Evolutionary conservation across 805 yeast species (phyloP).

Genomic region (Hanseniaspora guilliermondii): DNA sequence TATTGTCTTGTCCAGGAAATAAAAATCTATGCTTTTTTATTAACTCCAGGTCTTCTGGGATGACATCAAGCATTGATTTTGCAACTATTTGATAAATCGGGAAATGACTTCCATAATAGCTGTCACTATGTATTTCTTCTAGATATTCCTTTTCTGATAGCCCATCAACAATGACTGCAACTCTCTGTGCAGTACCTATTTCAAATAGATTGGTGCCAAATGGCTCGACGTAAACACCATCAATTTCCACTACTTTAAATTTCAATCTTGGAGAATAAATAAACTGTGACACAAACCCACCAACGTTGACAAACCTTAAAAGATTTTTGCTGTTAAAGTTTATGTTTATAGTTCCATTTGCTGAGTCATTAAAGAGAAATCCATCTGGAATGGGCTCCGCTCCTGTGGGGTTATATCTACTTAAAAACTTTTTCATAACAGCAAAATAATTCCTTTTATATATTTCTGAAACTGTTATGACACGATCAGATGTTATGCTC

Average conservation of each 20-base stretch:
- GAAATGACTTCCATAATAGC: constrained; percentile 22
- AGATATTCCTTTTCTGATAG: constrained; percentile 26
- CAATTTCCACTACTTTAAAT: constrained; percentile 61
- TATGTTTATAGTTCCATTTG: constrained; percentile 43
- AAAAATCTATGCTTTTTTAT: constrained; percentile 44
- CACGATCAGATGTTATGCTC: constrained; percentile 49
- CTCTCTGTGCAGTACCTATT: constrained; percentile 71
- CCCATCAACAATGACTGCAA: constrained; percentile 54
- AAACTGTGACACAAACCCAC: constrained; percentile 64
- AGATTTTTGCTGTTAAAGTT: constrained; percentile 51
- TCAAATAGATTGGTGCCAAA: constrained; percentile 43
- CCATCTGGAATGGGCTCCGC: constrained; percentile 72
- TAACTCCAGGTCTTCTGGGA: constrained; percentile 47
- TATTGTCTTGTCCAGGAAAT: constrained; percentile 28
- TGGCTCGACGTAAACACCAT: constrained; percentile 57
- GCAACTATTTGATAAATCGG: constrained; percentile 54
- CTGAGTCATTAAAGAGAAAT: constrained; percentile 51
- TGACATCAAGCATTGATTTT: constrained; percentile 52
- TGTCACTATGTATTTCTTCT: constrained; percentile 30
- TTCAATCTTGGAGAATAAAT: constrained; percentile 57
- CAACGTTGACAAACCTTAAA: constrained; percentile 51
- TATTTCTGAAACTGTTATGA: constrained; percentile 48
- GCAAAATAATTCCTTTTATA: constrained; percentile 44
- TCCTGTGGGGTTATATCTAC: constrained; percentile 68
- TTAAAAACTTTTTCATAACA: constrained; percentile 38